These are phyloP conservation scores for Orbilia javanica DNA, from an alignment of 2,329 filamentous ascomycete genomes.

Conservation along the genomic window DNA sequence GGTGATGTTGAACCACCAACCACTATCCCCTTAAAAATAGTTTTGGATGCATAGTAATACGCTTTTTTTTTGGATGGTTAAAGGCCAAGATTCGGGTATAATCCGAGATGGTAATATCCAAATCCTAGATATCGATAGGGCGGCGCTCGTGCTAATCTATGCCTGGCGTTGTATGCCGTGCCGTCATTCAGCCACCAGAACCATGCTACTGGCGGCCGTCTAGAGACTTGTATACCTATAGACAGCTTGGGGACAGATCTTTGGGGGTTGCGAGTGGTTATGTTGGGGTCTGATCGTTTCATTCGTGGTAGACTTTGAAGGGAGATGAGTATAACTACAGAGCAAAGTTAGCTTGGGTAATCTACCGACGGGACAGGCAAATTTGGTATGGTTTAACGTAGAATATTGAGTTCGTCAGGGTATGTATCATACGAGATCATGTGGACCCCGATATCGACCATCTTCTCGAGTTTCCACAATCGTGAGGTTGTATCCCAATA, in stretches of 20 bases:
- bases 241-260: background rate
- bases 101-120: background rate
- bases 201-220: background rate
- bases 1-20: background rate
- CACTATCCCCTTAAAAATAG: background rate
- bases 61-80: background rate
- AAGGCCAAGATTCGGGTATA: background rate
- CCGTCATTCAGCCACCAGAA: background rate
- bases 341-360: background rate
- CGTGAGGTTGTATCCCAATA: background rate
- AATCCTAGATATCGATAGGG: background rate
- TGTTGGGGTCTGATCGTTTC: background rate
- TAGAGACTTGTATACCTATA: background rate
- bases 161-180: background rate
- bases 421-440: background rate
- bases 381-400: background rate
- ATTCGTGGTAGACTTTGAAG: background rate
- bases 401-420: background rate
- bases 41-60: background rate
- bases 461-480: background rate
- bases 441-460: background rate
- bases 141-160: background rate
- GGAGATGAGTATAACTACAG: background rate
- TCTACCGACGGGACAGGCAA: background rate
- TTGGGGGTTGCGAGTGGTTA: background rate